phyloP scores from a whole-genome alignment of 192 early-diverging fungal species.

The Umbelopsis sp. region DNA sequence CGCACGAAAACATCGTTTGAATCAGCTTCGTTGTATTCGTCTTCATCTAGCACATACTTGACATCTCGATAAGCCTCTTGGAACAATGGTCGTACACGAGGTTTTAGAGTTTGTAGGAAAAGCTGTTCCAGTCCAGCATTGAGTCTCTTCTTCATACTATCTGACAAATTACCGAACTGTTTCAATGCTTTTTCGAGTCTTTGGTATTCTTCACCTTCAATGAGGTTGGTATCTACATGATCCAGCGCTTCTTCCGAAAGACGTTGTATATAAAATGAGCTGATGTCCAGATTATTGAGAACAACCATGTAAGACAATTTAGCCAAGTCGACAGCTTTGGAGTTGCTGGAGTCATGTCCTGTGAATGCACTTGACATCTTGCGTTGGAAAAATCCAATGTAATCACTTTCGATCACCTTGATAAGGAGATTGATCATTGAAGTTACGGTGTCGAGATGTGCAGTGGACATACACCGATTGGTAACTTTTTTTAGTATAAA shows the following conservation, averaged over 20 bases:
- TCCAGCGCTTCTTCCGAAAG: constrained; percentile 67
- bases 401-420: constrained; percentile 69
- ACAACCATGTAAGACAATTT: constrained; percentile 71
- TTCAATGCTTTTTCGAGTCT: constrained; percentile 61
- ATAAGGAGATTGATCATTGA: constrained; percentile 71
- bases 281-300: constrained; percentile 89
- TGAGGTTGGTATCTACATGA: constrained; percentile 43
- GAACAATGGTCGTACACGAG: constrained; percentile 75
- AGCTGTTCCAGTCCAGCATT: constrained; percentile 73
- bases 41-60: constrained; percentile 88
- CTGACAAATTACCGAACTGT: constrained; percentile 57
- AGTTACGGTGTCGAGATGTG: constrained; percentile 66
- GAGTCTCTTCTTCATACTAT: constrained; percentile 50
- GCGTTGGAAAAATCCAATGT: constrained; percentile 63
- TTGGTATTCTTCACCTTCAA: constrained; percentile 51
- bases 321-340: constrained; percentile 55
- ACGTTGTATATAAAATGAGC: constrained; percentile 76
- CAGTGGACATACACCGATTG: constrained; percentile 71
- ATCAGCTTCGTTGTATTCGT: constrained; percentile 86
- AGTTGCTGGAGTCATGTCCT: constrained; percentile 22
- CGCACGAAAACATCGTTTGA: constrained; percentile 82
- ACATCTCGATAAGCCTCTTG: constrained; percentile 83
- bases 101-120: constrained; percentile 76
- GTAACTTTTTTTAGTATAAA: constrained; percentile 83
- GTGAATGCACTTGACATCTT: constrained; percentile 55